A percentile compares a stretch with the other conserved stretches of the same genome.
Evolutionary conservation across 2,329 filamentous ascomycete species (phyloP).

Genomic region (Aspergillus texensis): DNA sequence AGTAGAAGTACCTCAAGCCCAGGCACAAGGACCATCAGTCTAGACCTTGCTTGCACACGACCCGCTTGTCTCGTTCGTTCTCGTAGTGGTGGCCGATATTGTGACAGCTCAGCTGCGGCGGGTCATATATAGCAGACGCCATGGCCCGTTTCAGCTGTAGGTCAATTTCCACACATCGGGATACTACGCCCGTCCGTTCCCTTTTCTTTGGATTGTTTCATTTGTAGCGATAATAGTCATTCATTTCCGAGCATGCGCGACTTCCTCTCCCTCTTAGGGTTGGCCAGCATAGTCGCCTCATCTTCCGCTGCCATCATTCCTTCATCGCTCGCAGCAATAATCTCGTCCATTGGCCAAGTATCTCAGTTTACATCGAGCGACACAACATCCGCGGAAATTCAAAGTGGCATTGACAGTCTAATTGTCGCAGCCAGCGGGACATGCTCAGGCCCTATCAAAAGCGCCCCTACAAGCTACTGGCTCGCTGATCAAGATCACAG

Average conservation of each 20-base stretch:
- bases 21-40: neutral
- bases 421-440: neutral
- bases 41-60: neutral
- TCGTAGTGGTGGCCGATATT: neutral
- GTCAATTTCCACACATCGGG: neutral
- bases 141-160: neutral
- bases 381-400: neutral
- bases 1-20: neutral
- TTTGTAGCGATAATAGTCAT: neutral
- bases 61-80: neutral
- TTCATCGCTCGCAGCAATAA: neutral
- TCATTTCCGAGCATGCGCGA: conserved; percentile 19
- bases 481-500: conserved; percentile 31
- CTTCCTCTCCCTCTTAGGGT: conserved; percentile 12
- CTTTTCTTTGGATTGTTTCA: neutral
- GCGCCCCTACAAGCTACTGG: conserved; percentile 23
- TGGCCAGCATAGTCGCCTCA: conserved; percentile 14
- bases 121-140: neutral
- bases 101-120: neutral
- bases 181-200: neutral
- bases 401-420: neutral
- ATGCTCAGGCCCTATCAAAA: conserved; percentile 15
- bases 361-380: neutral
- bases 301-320: conserved; percentile 22
- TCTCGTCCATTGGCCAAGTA: neutral